Evolutionary conservation across 83 land plant species (phyloP).

Genomic region (Picea mariana): DNA sequence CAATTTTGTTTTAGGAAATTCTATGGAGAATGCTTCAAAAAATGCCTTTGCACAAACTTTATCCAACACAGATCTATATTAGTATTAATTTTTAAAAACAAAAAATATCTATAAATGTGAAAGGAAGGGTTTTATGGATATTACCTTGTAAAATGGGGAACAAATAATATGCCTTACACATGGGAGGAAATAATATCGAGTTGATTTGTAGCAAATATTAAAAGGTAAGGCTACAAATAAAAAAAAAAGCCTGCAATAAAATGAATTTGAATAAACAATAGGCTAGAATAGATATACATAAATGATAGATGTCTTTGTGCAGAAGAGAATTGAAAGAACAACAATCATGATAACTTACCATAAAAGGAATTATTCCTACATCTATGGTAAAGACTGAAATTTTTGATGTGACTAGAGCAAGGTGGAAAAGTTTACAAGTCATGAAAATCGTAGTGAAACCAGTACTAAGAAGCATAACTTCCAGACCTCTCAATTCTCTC

Average conservation of each 20-base stretch:
- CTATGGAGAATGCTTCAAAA: too few relatives aligned
- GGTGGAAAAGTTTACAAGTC: constrained; percentile 22
- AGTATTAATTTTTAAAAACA: too few relatives aligned
- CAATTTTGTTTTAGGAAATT: too few relatives aligned
- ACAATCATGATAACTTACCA: neutral
- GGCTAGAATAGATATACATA: too few relatives aligned
- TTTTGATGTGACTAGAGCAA: constrained; percentile 7
- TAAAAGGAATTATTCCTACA: neutral
- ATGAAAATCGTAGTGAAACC: constrained; percentile 28
- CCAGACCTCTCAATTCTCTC: constrained; percentile 31
- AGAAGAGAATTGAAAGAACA: too few relatives aligned
- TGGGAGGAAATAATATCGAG: constrained; percentile 8
- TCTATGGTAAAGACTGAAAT: neutral
- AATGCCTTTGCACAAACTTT: too few relatives aligned
- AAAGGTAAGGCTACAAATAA: constrained; percentile 17
- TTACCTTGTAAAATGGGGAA: constrained; percentile 27
- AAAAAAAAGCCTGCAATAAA: constrained; percentile 5
- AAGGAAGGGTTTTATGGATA: neutral
- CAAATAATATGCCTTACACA: constrained; percentile 17
- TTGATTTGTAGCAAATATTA: constrained; percentile 18
- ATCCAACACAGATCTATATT: too few relatives aligned
- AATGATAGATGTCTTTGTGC: too few relatives aligned
- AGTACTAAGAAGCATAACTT: constrained; percentile 25
- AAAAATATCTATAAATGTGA: neutral
- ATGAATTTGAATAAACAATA: neutral